Evolutionary conservation across 805 yeast genomes (phyloP).

Genomic region (Candida germanica): DNA sequence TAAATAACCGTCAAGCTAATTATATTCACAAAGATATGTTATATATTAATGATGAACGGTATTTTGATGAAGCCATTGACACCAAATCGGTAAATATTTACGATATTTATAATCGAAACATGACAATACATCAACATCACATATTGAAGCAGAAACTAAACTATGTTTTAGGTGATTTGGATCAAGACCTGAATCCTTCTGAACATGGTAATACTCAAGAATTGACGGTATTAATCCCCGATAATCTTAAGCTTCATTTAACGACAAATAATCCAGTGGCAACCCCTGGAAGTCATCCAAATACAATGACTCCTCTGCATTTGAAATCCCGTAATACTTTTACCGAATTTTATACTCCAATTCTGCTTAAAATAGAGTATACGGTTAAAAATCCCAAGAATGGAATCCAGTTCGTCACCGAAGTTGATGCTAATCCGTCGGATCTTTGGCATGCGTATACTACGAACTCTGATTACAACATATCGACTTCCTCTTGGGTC

Average conservation of each 20-base stretch:
- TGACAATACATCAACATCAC: constrained; percentile 56
- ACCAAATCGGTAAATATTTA: constrained; percentile 28
- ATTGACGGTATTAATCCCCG: constrained; percentile 61
- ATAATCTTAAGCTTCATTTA: constrained; percentile 56
- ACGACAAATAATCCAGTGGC: constrained; percentile 19
- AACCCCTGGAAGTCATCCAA: constrained; percentile 29
- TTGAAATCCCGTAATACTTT: constrained; percentile 32
- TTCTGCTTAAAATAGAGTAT: constrained; percentile 68
- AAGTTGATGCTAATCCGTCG: constrained; percentile 10
- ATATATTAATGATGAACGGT: constrained; percentile 33
- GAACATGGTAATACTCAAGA: constrained; percentile 56
- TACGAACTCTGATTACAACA: constrained; percentile 68
- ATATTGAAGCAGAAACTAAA: constrained; percentile 50
- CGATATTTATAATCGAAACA: constrained; percentile 41
- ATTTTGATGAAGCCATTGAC: constrained; percentile 25
- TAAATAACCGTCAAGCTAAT: constrained; percentile 53
- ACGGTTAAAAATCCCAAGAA: constrained; percentile 60
- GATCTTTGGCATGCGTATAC: constrained; percentile 86
- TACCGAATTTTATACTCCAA: constrained; percentile 57
- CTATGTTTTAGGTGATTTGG: constrained; percentile 50
- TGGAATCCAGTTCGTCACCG: constrained; percentile 73
- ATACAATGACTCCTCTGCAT: constrained; percentile 34
- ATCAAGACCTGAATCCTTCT: constrained; percentile 23
- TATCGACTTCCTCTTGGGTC: constrained; percentile 93
- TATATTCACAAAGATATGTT: constrained; percentile 57